Conservation (phyloP, 2,329 filamentous ascomycete species). For the Emmonsiellopsis sp. region DNA sequence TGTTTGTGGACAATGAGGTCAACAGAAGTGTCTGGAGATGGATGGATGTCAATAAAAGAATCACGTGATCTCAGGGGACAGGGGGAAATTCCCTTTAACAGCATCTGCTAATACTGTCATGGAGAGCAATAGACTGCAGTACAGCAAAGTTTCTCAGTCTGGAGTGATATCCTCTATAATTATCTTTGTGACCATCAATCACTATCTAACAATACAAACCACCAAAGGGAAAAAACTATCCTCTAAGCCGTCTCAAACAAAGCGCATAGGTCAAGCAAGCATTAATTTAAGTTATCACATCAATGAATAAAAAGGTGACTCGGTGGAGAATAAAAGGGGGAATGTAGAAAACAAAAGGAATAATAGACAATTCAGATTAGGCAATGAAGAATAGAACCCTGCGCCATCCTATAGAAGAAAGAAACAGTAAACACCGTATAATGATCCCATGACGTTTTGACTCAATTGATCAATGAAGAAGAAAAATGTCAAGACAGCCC, state of each 20-base stretch:
- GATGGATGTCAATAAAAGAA: too few relatives aligned
- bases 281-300: background rate
- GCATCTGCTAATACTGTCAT: too few relatives aligned
- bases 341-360: background rate
- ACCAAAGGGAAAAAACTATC: background rate
- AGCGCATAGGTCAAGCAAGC: background rate
- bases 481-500: background rate
- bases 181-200: too few relatives aligned
- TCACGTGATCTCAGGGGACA: too few relatives aligned
- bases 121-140: too few relatives aligned
- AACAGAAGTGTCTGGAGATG: too few relatives aligned
- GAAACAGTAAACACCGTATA: background rate
- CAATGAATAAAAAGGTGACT: constrained; percentile 1
- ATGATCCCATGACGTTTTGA: background rate
- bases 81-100: too few relatives aligned
- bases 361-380: background rate
- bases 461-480: background rate
- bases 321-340: background rate
- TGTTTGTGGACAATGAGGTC: too few relatives aligned
- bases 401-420: too few relatives aligned
- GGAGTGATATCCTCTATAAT: too few relatives aligned
- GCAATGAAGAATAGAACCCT: background rate
- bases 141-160: too few relatives aligned
- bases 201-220: too few relatives aligned
- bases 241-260: background rate